phyloP scores from a whole-genome alignment of 2,329 filamentous ascomycete genomes.

The Fusarium sp. region DNA sequence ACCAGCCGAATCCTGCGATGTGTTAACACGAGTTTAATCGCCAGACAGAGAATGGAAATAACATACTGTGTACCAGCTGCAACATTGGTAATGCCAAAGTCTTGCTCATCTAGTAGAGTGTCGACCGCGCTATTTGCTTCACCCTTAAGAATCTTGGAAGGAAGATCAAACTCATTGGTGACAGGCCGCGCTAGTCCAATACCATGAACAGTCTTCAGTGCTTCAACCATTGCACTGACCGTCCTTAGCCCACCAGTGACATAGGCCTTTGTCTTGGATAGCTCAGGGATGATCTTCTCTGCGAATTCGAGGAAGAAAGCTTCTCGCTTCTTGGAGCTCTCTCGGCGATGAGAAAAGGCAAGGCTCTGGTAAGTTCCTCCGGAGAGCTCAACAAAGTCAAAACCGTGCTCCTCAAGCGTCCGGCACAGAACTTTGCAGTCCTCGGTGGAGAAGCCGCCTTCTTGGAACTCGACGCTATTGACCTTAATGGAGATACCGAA shows the following conservation, averaged over 20 bases:
- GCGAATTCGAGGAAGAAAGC: conserved; percentile 75
- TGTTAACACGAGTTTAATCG: not conserved
- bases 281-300: conserved; percentile 62
- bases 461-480: conserved; percentile 70
- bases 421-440: conserved; percentile 65
- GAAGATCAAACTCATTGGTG: conserved; percentile 47
- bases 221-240: conserved; percentile 70
- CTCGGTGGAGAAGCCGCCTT: conserved; percentile 65
- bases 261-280: conserved; percentile 68
- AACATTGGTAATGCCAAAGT: conserved; percentile 60
- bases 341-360: conserved; percentile 66
- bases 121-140: conserved; percentile 64
- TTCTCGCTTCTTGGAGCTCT: conserved; percentile 69
- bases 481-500: conserved; percentile 70
- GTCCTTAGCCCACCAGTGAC: conserved; percentile 72
- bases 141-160: conserved; percentile 45
- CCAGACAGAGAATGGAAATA: accelerated
- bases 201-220: conserved; percentile 70
- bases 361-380: conserved; percentile 72
- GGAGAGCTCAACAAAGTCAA: conserved; percentile 73
- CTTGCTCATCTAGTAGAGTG: conserved; percentile 62
- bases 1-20: conserved; percentile 51
- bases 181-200: conserved; percentile 66
- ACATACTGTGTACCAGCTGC: conserved; percentile 54
- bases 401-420: conserved; percentile 62